Percentiles rank a stretch among this genome's conserved stretches.
Conservation (phyloP, 2,329 filamentous ascomycete genomes). For the Xylaria sp. region DNA sequence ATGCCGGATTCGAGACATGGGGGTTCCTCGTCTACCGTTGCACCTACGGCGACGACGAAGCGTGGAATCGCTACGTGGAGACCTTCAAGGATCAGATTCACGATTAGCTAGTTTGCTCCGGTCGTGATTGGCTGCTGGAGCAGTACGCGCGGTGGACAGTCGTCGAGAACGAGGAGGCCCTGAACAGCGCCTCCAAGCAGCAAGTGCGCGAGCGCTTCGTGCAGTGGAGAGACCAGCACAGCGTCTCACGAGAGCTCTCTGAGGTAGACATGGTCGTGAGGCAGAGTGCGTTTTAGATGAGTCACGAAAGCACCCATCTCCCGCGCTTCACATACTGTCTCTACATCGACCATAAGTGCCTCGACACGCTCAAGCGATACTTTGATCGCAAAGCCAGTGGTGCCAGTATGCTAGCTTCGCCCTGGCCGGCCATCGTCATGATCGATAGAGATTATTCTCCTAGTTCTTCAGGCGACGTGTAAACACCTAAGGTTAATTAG, state of each 20-base stretch:
- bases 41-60: constrained; percentile 13
- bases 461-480: not conserved
- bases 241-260: not conserved
- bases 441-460: constrained; percentile 1
- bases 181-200: constrained; percentile 7
- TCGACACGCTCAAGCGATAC: constrained; percentile 2
- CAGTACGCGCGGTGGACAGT: constrained; percentile 10
- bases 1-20: constrained; percentile 5
- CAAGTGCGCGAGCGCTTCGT: constrained; percentile 11
- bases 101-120: not conserved
- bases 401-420: no score
- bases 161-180: not conserved
- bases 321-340: constrained; percentile 15
- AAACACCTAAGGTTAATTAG: no score
- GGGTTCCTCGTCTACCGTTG: constrained; percentile 13
- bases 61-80: constrained; percentile 5
- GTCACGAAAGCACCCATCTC: not conserved
- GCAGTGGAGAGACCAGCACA: constrained; percentile 7
- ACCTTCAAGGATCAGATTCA: not conserved
- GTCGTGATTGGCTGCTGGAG: constrained; percentile 5
- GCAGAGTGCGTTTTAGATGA: not conserved
- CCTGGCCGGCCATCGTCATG: not conserved
- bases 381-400: not conserved
- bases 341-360: constrained; percentile 14
- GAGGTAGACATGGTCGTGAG: not conserved